Percentiles rank a stretch among this genome's conserved stretches.
These are phyloP conservation scores for Penstemon davidsonii DNA, from an alignment of 257 asterid genomes.

Conservation along the genomic window DNA sequence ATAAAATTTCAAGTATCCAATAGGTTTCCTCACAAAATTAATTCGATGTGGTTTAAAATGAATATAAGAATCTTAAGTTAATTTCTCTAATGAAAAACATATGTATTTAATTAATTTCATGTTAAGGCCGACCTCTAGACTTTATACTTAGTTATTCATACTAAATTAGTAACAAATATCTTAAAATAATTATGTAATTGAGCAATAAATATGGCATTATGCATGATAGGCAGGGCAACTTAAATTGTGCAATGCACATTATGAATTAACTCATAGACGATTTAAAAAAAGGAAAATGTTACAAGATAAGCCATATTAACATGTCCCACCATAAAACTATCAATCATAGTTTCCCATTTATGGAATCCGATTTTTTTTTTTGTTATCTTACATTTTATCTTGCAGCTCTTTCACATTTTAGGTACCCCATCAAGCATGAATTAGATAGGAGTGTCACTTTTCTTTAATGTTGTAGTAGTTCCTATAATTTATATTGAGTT, in stretches of 20 bases:
- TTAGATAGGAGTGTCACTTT: too few relatives aligned
- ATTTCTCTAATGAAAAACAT: background rate
- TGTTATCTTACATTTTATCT: background rate
- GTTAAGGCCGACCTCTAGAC: too few relatives aligned
- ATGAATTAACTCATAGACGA: background rate
- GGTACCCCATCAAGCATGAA: background rate
- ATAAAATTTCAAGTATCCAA: too few relatives aligned
- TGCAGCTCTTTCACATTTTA: background rate
- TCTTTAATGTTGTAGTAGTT: too few relatives aligned
- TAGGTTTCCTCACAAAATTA: too few relatives aligned
- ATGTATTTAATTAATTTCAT: background rate
- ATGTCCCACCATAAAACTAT: conserved; percentile 9
- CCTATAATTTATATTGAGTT: too few relatives aligned
- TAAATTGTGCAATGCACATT: background rate
- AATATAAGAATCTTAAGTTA: background rate
- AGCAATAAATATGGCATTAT: background rate
- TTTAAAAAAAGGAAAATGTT: background rate
- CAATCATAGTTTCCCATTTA: conserved; percentile 6
- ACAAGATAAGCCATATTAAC: background rate
- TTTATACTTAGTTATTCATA: too few relatives aligned
- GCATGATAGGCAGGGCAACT: background rate
- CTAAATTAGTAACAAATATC: too few relatives aligned
- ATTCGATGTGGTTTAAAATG: too few relatives aligned
- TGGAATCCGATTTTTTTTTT: conserved; percentile 18
- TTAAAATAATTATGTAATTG: background rate